Evolutionary conservation across 1,284 basidiomycete species (phyloP), one percentile per base, ranked within the genome.

Genomic region (Ustilago bromivora): DNA sequence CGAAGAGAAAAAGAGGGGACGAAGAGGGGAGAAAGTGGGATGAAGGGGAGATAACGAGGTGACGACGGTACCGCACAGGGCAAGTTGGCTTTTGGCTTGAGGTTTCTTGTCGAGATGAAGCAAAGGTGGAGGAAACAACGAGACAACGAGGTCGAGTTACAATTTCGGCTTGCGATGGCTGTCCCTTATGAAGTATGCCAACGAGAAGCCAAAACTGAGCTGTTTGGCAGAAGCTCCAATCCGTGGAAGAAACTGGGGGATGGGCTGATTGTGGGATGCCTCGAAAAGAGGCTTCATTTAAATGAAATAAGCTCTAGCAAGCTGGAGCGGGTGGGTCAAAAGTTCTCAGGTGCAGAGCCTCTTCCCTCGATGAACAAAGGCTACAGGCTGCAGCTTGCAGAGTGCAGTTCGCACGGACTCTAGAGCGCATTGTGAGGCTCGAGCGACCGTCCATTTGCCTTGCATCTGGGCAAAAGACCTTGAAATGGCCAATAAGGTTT

Each of bases 271-370:
- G 57, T 51, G 58, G 54, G 64, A 32, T 51, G 40, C 10, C 43
- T 54, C 46, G 40, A 40, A 52, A 47, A 52, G 55, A 47, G 23
- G 53, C 61, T 64, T 68, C 55, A 64, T 67, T 72, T 73, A 65
- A 68, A 61, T 56, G 61, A 61, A 65, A 58, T 36, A 40, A 57
- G 65, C 61, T 68, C 51, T 9, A 46, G n/a, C 43, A 15, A 46
- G 43, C 43, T 46, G n/a, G 17, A 15, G 51, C 4, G 32, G n/a
- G 58, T 59, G 56, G 57, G 66, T 28, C 23, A 28, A 3, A 28
- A 28, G 23, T 54, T 35, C 57, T 53, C 61, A 57, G 41, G 19
- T 61, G 46, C 19, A 38, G 35, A 57, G 53, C 61, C 56, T 46
- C 9, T 61, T 35, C 41, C n/a, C 15, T 51, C 49, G 49, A 51